Evolutionary conservation across 2,329 filamentous ascomycete species (phyloP).

Genomic region (Sporothrix humicola): DNA sequence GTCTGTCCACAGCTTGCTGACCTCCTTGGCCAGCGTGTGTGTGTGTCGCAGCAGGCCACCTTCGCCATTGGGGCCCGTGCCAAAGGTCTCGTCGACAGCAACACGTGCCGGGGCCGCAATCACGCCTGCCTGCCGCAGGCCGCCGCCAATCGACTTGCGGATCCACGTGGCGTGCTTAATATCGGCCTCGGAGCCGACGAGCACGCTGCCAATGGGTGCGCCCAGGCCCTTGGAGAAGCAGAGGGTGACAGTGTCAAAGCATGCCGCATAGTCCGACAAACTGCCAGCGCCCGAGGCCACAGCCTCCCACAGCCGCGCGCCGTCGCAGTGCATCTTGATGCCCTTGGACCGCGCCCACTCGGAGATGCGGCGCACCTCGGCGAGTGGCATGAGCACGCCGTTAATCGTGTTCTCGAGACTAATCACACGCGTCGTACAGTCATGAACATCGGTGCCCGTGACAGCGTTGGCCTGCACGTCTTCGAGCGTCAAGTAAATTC

Average conservation of each 20-base stretch:
- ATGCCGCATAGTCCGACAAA: conserved; percentile 50
- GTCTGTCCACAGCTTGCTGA: conserved; percentile 67
- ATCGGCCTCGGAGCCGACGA: conserved; percentile 55
- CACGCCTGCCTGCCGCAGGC: conserved; percentile 76
- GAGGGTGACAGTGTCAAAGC: conserved; percentile 64
- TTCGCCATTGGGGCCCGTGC: conserved; percentile 59
- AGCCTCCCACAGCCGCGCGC: conserved; percentile 59
- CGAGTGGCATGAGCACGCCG: conserved; percentile 77
- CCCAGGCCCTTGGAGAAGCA: conserved; percentile 62
- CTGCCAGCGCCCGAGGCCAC: conserved; percentile 52
- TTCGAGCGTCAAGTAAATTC: conserved; percentile 74
- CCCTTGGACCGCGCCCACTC: conserved; percentile 66
- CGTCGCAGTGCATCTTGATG: conserved; percentile 57
- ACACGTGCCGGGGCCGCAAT: conserved; percentile 76
- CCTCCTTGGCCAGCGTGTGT: conserved; percentile 66
- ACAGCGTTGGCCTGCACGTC: conserved; percentile 72
- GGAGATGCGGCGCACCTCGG: conserved; percentile 71
- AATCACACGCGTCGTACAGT: conserved; percentile 80
- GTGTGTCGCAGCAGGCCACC: conserved; percentile 65
- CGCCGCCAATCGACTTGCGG: conserved; percentile 80
- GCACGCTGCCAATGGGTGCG: conserved; percentile 57
- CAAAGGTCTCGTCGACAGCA: conserved; percentile 80
- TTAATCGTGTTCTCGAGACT: conserved; percentile 85
- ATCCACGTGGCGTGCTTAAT: conserved; percentile 75
- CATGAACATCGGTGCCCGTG: conserved; percentile 73